phyloP scores from a whole-genome alignment of 148 eudicot species.

The Fagopyrum tataricum region DNA sequence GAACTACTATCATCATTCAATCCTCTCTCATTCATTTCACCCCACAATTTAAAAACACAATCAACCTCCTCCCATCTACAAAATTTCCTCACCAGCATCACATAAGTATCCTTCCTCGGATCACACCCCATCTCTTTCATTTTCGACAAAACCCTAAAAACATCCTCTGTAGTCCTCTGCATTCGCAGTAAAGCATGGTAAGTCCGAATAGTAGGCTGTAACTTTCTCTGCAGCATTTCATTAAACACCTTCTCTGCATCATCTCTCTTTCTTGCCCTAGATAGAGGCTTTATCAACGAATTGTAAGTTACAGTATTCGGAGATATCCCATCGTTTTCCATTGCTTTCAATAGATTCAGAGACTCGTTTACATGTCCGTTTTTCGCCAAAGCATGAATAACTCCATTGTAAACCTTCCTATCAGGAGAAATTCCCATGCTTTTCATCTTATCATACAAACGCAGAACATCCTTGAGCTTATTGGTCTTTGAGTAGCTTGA shows the following conservation, averaged over 20 bases:
- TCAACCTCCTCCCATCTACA: slow-evolving; percentile 67
- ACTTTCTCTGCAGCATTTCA: slow-evolving; percentile 51
- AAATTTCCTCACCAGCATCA: slow-evolving; percentile 70
- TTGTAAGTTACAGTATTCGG: slow-evolving; percentile 69
- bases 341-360: slow-evolving; percentile 43
- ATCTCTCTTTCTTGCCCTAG: slow-evolving; percentile 32
- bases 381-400: slow-evolving; percentile 76
- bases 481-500: slow-evolving; percentile 55
- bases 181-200: slow-evolving; percentile 65
- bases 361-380: slow-evolving; percentile 56
- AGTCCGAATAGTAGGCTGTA: slow-evolving; percentile 59
- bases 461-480: slow-evolving; percentile 43
- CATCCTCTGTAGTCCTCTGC: slow-evolving; percentile 51
- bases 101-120: slow-evolving; percentile 66
- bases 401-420: slow-evolving; percentile 77
- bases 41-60: slow-evolving; percentile 21
- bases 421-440: slow-evolving; percentile 49
- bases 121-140: slow-evolving; percentile 43
- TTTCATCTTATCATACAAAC: slow-evolving; percentile 57
- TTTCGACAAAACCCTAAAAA: slow-evolving; percentile 50
- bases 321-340: slow-evolving; percentile 61
- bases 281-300: too few relatives aligned
- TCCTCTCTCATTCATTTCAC: too few relatives aligned
- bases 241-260: slow-evolving; percentile 49
- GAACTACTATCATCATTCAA: too few relatives aligned